phyloP scores from a whole-genome alignment of 1,284 basidiomycete species.

The Marasmius sp. region DNA sequence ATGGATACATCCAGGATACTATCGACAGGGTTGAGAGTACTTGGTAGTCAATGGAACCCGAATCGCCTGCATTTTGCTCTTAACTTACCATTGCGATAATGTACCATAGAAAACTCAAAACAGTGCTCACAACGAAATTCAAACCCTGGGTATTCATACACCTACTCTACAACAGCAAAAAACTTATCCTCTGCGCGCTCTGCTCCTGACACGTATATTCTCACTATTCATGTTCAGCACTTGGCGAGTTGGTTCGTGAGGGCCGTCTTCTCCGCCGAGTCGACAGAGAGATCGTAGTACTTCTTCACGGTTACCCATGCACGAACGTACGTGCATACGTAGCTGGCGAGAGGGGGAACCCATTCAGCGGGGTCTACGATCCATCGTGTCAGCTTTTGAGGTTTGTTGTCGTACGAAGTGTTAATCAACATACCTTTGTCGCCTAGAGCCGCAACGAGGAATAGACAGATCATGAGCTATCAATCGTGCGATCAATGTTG shows the following conservation, averaged over 20 bases:
- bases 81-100: too few species aligned
- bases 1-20: too few species aligned
- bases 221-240: constrained; percentile 18
- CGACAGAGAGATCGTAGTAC: constrained; percentile 45
- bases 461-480: not conserved
- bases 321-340: constrained; percentile 45
- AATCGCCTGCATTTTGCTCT: too few species aligned
- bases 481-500: not conserved
- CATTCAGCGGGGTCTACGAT: constrained; percentile 44
- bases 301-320: constrained; percentile 54
- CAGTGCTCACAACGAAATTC: too few species aligned
- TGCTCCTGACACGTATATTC: too few species aligned
- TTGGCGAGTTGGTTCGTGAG: constrained; percentile 22
- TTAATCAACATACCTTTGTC: constrained; percentile 10
- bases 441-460: constrained; percentile 5
- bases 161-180: too few species aligned
- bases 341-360: constrained; percentile 46
- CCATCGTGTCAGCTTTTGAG: not conserved
- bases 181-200: too few species aligned
- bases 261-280: constrained; percentile 36
- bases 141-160: too few species aligned
- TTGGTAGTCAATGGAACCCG: too few species aligned
- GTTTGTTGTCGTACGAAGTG: not conserved
- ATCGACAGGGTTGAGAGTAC: too few species aligned
- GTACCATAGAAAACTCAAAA: too few species aligned